A percentile compares a stretch with the other conserved stretches of the same genome.
These are phyloP conservation scores for Panicum virgatum DNA, from an alignment of 202 grass and related monocot genomes.

Conservation along the genomic window DNA sequence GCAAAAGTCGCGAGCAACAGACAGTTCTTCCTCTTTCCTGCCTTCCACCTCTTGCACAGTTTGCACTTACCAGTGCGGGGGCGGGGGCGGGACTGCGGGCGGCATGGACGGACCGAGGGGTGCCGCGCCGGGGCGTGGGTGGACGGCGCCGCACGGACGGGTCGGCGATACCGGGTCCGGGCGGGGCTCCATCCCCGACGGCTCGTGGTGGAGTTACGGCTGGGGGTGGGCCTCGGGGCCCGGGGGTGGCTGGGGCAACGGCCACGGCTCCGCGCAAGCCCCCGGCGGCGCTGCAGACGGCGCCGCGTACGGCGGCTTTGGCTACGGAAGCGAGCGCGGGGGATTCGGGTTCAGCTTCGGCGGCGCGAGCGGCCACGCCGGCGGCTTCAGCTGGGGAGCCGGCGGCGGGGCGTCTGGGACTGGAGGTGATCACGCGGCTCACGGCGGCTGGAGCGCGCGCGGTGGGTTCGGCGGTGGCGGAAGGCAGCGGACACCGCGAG, in stretches of 20 bases:
- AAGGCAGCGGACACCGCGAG: slow-evolving; percentile 16
- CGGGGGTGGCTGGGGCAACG: slow-evolving; percentile 52
- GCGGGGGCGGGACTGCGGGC: neutral
- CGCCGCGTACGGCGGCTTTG: slow-evolving; percentile 50
- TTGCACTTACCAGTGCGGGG: neutral
- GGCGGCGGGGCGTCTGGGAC: neutral
- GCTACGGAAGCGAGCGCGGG: slow-evolving; percentile 30
- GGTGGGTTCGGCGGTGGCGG: slow-evolving; percentile 14
- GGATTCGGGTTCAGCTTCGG: slow-evolving; percentile 27
- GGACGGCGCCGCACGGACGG: slow-evolving; percentile 39
- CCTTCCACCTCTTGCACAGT: neutral
- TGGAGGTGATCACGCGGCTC: neutral
- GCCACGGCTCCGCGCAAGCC: slow-evolving; percentile 50
- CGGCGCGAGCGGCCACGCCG: too few relatives aligned
- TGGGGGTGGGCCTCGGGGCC: slow-evolving; percentile 72
- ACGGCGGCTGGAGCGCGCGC: slow-evolving; percentile 1
- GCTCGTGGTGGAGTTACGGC: slow-evolving; percentile 55
- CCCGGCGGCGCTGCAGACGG: slow-evolving; percentile 29
- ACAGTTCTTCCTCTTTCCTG: neutral
- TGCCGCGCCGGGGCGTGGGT: neutral
- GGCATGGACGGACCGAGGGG: slow-evolving; percentile 40
- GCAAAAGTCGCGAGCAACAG: too few relatives aligned
- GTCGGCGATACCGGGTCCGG: slow-evolving; percentile 52
- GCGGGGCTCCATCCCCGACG: slow-evolving; percentile 45
- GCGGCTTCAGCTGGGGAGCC: slow-evolving; percentile 23